Percentiles rank a stretch among this genome's conserved stretches.
These are phyloP conservation scores for Arthroderma uncinatum DNA, from an alignment of 2,329 filamentous ascomycete species.

Conservation along the genomic window DNA sequence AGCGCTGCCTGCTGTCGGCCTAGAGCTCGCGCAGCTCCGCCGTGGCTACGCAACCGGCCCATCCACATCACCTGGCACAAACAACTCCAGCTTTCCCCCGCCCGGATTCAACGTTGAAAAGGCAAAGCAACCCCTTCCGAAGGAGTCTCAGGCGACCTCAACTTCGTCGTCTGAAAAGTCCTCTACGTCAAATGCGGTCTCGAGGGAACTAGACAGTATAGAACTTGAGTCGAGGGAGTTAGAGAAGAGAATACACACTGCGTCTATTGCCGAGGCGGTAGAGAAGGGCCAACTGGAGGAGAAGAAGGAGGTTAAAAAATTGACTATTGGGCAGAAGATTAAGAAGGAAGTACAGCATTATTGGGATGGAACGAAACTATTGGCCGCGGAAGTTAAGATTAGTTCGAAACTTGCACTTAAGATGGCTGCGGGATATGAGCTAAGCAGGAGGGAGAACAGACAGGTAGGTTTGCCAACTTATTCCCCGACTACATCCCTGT, in stretches of 20 bases:
- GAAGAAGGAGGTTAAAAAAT: constrained; percentile 68
- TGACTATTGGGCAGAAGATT: constrained; percentile 82
- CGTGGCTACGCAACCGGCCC: constrained; percentile 48
- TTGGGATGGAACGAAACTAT: constrained; percentile 94
- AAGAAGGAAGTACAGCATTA: constrained; percentile 92
- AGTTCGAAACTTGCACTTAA: constrained; percentile 84
- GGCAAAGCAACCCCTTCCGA: constrained; percentile 67
- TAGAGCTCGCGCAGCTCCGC: constrained; percentile 25
- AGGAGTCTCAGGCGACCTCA: neutral
- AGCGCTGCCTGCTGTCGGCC: constrained; percentile 32
- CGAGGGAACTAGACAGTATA: neutral
- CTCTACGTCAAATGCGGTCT: constrained; percentile 25
- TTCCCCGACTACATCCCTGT: neutral
- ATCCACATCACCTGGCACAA: constrained; percentile 37
- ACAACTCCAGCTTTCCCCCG: constrained; percentile 50
- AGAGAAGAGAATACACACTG: constrained; percentile 27
- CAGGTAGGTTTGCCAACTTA: constrained; percentile 43
- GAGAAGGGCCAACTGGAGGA: constrained; percentile 50
- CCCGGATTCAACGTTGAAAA: constrained; percentile 84
- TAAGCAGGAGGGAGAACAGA: constrained; percentile 83
- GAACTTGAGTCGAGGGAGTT: constrained; percentile 32
- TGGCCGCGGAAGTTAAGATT: constrained; percentile 85
- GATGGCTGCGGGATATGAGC: constrained; percentile 96
- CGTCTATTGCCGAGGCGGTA: constrained; percentile 16
- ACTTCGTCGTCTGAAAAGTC: constrained; percentile 21